Conservation (phyloP, 495 filamentous ascomycete genomes). For the Chlorociboria aeruginascens region DNA sequence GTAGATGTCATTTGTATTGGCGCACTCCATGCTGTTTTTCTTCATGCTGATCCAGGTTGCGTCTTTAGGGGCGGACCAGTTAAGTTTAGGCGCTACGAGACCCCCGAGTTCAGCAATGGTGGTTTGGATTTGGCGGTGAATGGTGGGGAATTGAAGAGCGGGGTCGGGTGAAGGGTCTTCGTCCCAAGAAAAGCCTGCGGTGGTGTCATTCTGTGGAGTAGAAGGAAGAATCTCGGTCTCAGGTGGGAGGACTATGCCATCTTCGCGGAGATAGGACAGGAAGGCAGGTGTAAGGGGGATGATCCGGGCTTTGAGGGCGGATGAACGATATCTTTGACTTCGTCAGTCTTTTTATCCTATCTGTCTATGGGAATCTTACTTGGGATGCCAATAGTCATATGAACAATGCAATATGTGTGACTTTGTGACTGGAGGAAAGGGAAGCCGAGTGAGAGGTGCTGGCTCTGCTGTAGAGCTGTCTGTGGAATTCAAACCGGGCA, state of each 20-base stretch:
- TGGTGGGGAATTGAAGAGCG: slow-evolving; percentile 43
- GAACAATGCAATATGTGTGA: slow-evolving; percentile 90
- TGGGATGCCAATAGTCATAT: slow-evolving; percentile 81
- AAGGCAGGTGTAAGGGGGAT: slow-evolving; percentile 68
- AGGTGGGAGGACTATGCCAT: slow-evolving; percentile 70
- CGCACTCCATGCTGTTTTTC: slow-evolving; percentile 85
- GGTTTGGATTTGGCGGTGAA: slow-evolving; percentile 62
- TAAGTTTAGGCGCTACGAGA: slow-evolving; percentile 78
- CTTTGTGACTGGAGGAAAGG: slow-evolving; percentile 71
- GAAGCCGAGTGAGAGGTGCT: slow-evolving; percentile 31
- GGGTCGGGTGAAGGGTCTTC: slow-evolving; percentile 22
- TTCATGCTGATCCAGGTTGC: slow-evolving; percentile 83
- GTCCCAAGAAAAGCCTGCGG: slow-evolving; percentile 31
- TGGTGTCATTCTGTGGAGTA: slow-evolving; percentile 11
- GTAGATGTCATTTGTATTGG: slow-evolving; percentile 79
- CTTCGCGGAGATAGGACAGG: slow-evolving; percentile 76
- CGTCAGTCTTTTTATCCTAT: background rate
- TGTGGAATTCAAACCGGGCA: slow-evolving; percentile 12
- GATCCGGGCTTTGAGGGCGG: slow-evolving; percentile 72
- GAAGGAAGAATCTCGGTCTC: slow-evolving; percentile 13
- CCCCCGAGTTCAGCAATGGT: slow-evolving; percentile 73
- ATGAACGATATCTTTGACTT: slow-evolving; percentile 49
- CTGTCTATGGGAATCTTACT: slow-evolving; percentile 28
- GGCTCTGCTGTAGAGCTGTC: background rate
- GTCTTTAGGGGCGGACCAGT: slow-evolving; percentile 96